These are phyloP conservation scores for Hortaea werneckii DNA, from an alignment of 2,329 filamentous ascomycete genomes.

Conservation along the genomic window DNA sequence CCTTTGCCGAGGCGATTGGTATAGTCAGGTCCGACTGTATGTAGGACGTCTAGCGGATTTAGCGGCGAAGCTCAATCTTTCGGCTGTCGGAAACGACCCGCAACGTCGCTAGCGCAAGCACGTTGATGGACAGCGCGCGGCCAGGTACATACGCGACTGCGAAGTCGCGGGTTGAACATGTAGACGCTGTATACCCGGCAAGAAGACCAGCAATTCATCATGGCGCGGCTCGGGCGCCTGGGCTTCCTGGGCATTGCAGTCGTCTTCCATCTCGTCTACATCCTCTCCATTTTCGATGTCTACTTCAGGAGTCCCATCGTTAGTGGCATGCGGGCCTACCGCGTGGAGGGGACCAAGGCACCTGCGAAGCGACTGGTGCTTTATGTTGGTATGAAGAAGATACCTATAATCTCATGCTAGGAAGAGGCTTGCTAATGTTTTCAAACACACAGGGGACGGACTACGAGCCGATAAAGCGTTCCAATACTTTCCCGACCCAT, in stretches of 20 bases:
- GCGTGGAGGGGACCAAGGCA: slow-evolving; percentile 55
- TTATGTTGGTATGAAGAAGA: slow-evolving; percentile 60
- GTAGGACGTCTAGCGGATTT: too few relatives aligned
- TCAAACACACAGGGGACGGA: slow-evolving; percentile 56
- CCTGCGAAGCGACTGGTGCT: slow-evolving; percentile 86
- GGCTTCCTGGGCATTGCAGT: slow-evolving; percentile 82
- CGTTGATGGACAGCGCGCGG: too few relatives aligned
- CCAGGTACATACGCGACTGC: too few relatives aligned
- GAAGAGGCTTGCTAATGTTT: neutral
- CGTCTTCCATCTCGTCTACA: slow-evolving; percentile 86
- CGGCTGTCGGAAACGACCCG: too few relatives aligned
- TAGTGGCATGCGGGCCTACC: slow-evolving; percentile 80
- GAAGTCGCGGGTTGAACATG: too few relatives aligned
- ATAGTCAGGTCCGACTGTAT: too few relatives aligned
- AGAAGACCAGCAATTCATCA: slow-evolving; percentile 13
- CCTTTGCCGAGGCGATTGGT: too few relatives aligned
- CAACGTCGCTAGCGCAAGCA: too few relatives aligned
- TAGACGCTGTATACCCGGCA: too few relatives aligned
- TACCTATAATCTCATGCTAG: neutral
- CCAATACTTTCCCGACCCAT: slow-evolving; percentile 83
- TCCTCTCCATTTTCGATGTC: slow-evolving; percentile 94
- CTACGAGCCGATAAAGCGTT: slow-evolving; percentile 96
- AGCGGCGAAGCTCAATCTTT: too few relatives aligned
- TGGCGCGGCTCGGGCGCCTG: slow-evolving; percentile 55
- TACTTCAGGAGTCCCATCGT: slow-evolving; percentile 98